Percentiles rank a stretch among this genome's conserved stretches.
phyloP scores from a whole-genome alignment of 2,329 filamentous ascomycete species.

The Talaromyces sp. region DNA sequence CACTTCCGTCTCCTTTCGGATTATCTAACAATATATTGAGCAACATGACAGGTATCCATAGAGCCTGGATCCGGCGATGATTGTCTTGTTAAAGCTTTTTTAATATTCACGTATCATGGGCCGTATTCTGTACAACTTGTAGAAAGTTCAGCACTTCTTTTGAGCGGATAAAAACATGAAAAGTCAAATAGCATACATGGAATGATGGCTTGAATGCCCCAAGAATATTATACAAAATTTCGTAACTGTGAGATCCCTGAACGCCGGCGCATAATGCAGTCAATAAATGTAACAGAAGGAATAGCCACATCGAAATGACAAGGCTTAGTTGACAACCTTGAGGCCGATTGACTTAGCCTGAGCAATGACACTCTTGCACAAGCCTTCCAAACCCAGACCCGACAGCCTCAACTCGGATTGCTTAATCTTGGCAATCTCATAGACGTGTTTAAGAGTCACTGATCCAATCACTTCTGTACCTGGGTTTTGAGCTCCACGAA shows the following conservation, averaged over 20 bases:
- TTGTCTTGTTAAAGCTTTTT: too few species aligned
- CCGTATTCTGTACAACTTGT: too few species aligned
- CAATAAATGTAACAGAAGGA: background rate
- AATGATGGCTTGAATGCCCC: background rate
- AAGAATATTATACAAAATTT: background rate
- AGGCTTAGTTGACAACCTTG: constrained; percentile 50
- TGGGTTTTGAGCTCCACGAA: constrained; percentile 68
- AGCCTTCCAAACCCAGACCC: constrained; percentile 62
- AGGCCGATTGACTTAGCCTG: constrained; percentile 73
- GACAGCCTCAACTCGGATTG: constrained; percentile 69
- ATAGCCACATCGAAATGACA: background rate
- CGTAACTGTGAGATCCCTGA: background rate
- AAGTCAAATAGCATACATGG: background rate
- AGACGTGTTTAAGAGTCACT: constrained; percentile 89
- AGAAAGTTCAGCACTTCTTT: background rate
- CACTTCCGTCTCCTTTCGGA: too few species aligned
- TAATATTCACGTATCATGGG: too few species aligned
- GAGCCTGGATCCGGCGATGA: too few species aligned
- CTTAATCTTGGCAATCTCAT: constrained; percentile 97
- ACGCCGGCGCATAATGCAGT: constrained; percentile 5
- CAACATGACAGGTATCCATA: too few species aligned
- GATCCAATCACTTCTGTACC: constrained; percentile 75
- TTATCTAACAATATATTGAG: too few species aligned
- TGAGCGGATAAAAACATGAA: background rate
- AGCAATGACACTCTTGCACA: constrained; percentile 69